Evolutionary conservation across 805 yeast genomes (phyloP), one percentile per base, ranked within the genome.

Genomic region (Cyberlindnera veronae): DNA sequence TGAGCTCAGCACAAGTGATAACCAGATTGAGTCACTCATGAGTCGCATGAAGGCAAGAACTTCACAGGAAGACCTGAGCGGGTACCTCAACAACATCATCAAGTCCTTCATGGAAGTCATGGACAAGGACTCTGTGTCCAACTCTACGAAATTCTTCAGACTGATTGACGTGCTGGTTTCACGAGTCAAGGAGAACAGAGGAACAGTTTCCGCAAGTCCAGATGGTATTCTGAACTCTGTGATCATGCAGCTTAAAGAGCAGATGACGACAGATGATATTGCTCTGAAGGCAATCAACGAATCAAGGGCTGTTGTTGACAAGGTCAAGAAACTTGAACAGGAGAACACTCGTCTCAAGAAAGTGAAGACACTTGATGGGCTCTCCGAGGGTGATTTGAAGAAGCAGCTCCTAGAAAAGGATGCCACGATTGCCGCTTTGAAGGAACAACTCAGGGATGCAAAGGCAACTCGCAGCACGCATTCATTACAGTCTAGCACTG

Each of bases 261-360:
- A 82, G 29, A 66, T 86, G 57, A 72, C 78, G 40, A 81, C 90
- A 1, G 95, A 87, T 56, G 90, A 83, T 36, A 77, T 81, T 62
- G 90, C 90, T 12, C 64, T 78, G 30, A 69, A 78, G 37, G 88
- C 93, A 46, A 67, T 61, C 43, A 58, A 50, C 38, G 84, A 79
- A 34, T 71, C 73, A 8, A 70, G 68, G 38, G 71, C 66, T 11
- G 66, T 72, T 14, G 62, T 66, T 27, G 53, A 53, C 33, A 59
- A 60, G 17, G 70, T 72, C 1, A 67, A 66, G 43, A 67, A 64
- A 35, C 73, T 80, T 13, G 58, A 49, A 18, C 20, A 26, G 2
- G 52, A 55, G 24, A 44, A 54, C 10, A 19, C 20, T 11, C 16
- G 27, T 1, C 40, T 57, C 23, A 51, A 49, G 34, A 32, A 21